Conservation (phyloP, 139 green algal genomes). For the Tetraselmis chui region DNA sequence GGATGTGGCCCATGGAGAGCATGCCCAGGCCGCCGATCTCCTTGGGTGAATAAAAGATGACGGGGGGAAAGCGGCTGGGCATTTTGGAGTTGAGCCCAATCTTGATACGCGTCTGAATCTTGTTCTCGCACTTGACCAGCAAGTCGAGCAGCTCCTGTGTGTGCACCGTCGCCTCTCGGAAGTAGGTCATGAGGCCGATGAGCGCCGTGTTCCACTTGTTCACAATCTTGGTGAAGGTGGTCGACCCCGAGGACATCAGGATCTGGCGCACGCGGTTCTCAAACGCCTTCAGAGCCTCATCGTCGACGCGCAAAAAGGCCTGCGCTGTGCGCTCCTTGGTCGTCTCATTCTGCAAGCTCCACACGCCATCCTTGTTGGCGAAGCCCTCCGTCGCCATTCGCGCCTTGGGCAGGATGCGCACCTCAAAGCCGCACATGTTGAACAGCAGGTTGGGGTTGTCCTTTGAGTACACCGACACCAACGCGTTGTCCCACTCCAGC, state of each 20-base stretch:
- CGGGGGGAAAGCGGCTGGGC: slow-evolving; percentile 91
- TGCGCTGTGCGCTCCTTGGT: slow-evolving; percentile 96
- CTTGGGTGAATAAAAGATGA: slow-evolving; percentile 98
- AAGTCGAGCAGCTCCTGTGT: slow-evolving; percentile 98
- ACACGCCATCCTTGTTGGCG: slow-evolving; percentile 92
- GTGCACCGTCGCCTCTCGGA: slow-evolving; percentile 87
- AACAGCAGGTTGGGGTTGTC: slow-evolving; percentile 99
- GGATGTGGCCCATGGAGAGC: slow-evolving; percentile 99
- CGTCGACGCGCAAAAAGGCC: slow-evolving; percentile 94
- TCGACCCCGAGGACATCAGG: slow-evolving; percentile 94
- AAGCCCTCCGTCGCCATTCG: slow-evolving; percentile 84
- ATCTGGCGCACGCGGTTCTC: slow-evolving; percentile 94
- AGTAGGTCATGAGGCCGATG: slow-evolving; percentile 98
- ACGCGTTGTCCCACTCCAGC: slow-evolving; percentile 95
- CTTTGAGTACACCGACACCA: slow-evolving; percentile 89
- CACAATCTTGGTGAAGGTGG: slow-evolving; percentile 99
- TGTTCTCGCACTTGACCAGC: slow-evolving; percentile 99
- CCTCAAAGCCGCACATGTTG: slow-evolving; percentile 96
- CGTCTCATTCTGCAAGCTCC: slow-evolving; percentile 92
- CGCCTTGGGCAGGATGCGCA: slow-evolving; percentile 94
- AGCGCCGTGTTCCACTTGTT: slow-evolving; percentile 99
- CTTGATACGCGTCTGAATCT: slow-evolving; percentile 98
- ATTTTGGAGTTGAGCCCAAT: slow-evolving; percentile 99
- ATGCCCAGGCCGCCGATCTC: slow-evolving; percentile 98
- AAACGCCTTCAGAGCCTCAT: slow-evolving; percentile 95